phyloP scores from a whole-genome alignment of 106 monocot species.

The Allium fistulosum region DNA sequence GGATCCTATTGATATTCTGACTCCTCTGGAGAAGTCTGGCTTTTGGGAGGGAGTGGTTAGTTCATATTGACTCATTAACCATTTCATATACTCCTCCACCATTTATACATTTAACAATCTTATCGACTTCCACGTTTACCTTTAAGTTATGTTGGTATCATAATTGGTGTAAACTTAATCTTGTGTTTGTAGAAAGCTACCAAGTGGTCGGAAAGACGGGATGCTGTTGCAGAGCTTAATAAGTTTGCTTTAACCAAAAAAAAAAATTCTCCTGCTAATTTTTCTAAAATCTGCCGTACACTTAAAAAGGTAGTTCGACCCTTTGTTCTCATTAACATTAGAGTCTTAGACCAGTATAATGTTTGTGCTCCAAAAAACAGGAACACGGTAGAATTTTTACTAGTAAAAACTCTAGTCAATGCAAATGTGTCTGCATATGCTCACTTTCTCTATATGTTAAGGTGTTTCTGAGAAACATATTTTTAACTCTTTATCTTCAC shows the following conservation, averaged over 20 bases:
- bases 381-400: no score
- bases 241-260: constrained; percentile 84
- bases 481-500: no score
- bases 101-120: neutral
- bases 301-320: constrained; percentile 92
- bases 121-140: neutral
- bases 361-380: no score
- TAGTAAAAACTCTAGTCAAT: no score
- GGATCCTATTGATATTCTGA: constrained; percentile 6
- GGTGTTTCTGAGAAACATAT: no score
- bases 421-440: no score
- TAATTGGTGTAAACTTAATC: neutral
- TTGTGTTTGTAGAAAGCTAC: no score
- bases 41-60: constrained; percentile 99
- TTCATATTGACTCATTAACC: constrained; percentile 12
- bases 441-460: no score
- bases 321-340: neutral
- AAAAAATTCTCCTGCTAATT: constrained; percentile 93
- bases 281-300: constrained; percentile 75
- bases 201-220: no score
- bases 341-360: no score
- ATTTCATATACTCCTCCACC: neutral
- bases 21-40: constrained; percentile 16
- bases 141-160: neutral
- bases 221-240: constrained; percentile 88